Conservation (phyloP, 805 yeast genomes). For the Yamadazyma sp. region DNA sequence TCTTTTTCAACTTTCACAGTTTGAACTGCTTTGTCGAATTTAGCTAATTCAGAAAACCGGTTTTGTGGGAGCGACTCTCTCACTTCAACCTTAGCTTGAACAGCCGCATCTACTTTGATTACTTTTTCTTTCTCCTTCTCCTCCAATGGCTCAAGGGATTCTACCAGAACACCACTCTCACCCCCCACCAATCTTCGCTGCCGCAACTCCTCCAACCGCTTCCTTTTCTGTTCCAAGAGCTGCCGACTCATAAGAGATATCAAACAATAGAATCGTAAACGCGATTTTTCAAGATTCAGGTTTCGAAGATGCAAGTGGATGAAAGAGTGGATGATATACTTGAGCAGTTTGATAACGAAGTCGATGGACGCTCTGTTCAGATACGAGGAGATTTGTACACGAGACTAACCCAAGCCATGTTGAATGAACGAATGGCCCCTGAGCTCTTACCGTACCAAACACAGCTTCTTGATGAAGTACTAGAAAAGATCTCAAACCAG, state of each 20-base stretch:
- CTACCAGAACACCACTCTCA: background rate
- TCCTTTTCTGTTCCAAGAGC: constrained; percentile 40
- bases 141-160: no score
- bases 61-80: background rate
- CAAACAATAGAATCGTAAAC: constrained; percentile 1
- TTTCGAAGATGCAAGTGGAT: constrained; percentile 1
- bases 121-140: constrained; percentile 6
- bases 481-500: constrained; percentile 62
- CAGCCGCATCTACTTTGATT: constrained; percentile 5
- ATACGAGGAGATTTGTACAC: constrained; percentile 21
- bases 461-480: constrained; percentile 54
- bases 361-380: background rate
- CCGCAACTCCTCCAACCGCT: constrained; percentile 29
- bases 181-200: constrained; percentile 17
- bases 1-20: constrained; percentile 4
- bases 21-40: constrained; percentile 12
- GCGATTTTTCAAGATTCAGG: constrained; percentile 4
- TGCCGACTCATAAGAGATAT: constrained; percentile 44
- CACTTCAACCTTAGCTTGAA: constrained; percentile 4
- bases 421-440: constrained; percentile 82
- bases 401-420: constrained; percentile 56
- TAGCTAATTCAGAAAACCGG: constrained; percentile 3
- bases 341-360: constrained; percentile 54
- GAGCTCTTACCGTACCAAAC: constrained; percentile 78
- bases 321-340: constrained; percentile 63